A percentile compares a stretch with the other conserved stretches of the same genome.
Conservation (phyloP, 2,329 filamentous ascomycete genomes). For the Fusarium armeniacum region DNA sequence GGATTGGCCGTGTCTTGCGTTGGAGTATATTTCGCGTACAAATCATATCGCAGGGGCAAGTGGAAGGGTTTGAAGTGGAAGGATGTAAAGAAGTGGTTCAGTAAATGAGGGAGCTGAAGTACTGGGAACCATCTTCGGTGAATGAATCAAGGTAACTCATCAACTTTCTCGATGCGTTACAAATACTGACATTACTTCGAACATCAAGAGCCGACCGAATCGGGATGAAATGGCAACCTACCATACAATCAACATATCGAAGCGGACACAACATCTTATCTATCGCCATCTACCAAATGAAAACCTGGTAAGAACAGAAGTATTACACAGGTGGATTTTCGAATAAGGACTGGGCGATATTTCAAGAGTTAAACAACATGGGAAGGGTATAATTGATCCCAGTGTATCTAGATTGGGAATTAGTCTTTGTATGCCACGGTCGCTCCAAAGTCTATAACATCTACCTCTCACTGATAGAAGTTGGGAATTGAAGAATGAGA, state of each 20-base stretch:
- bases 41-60: neutral
- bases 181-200: neutral
- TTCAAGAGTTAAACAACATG: too few relatives aligned
- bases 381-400: neutral
- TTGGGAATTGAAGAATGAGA: fast-evolving
- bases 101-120: neutral
- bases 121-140: fast-evolving
- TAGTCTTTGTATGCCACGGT: neutral
- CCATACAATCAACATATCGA: neutral
- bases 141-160: neutral
- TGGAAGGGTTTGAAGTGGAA: neutral
- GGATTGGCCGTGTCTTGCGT: neutral
- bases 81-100: neutral
- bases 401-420: fast-evolving
- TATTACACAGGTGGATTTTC: neutral
- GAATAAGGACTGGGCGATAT: too few relatives aligned
- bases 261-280: fast-evolving
- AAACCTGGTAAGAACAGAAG: fast-evolving
- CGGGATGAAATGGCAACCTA: too few relatives aligned
- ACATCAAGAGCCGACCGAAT: neutral
- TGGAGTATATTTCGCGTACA: neutral
- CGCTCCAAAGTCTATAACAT: neutral
- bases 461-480: neutral
- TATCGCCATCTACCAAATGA: too few relatives aligned
- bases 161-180: too few relatives aligned